phyloP scores from a whole-genome alignment of 805 yeast species.

The Nakazawaea ambrosiae region DNA sequence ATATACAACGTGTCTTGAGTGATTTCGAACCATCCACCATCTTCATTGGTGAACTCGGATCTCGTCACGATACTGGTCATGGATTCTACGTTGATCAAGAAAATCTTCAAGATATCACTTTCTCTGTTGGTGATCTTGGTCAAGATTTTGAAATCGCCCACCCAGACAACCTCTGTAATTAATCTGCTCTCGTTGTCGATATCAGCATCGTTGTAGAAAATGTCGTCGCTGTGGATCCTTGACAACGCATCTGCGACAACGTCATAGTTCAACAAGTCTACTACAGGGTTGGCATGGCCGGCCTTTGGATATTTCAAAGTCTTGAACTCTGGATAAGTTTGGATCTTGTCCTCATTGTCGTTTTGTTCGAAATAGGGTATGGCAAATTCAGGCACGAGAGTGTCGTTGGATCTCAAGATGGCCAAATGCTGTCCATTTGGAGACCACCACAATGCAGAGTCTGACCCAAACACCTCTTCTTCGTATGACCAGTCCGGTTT shows the following conservation, averaged over 20 bases:
- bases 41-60: conserved; percentile 33
- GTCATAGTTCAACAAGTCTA: conserved; percentile 43
- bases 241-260: conserved; percentile 18
- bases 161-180: conserved; percentile 69
- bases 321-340: conserved; percentile 53
- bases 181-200: conserved; percentile 35
- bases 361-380: conserved; percentile 68
- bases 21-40: conserved; percentile 74
- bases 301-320: conserved; percentile 79
- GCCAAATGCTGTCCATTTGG: conserved; percentile 61
- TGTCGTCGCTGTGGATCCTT: conserved; percentile 20
- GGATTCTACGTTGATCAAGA: conserved; percentile 40
- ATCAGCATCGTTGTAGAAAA: conserved; percentile 35
- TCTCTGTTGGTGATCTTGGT: conserved; percentile 57
- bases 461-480: conserved; percentile 74
- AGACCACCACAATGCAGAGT: conserved; percentile 83
- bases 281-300: conserved; percentile 69
- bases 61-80: conserved; percentile 35
- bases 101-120: conserved; percentile 56
- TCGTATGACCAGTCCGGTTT: conserved; percentile 95
- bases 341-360: conserved; percentile 29
- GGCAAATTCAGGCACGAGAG: conserved; percentile 63
- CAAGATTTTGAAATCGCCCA: conserved; percentile 45
- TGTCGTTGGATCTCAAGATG: conserved; percentile 63
- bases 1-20: conserved; percentile 54